phyloP scores from a whole-genome alignment of 2,329 filamentous ascomycete genomes.

The Paracamarosporium sp. region DNA sequence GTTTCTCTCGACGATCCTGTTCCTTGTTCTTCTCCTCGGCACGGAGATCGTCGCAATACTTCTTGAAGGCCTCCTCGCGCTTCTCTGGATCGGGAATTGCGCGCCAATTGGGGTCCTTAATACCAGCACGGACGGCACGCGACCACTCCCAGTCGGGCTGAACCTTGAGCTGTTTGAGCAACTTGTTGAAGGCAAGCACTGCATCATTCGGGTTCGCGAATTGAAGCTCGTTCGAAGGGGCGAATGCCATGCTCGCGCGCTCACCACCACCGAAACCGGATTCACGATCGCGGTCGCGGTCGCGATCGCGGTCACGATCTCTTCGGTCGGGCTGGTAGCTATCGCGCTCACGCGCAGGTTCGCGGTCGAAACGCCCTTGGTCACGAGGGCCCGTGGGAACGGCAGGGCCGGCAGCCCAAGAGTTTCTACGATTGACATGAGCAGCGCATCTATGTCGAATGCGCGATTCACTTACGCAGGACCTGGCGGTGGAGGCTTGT shows the following conservation, averaged over 20 bases:
- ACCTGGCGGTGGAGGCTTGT: constrained; percentile 51
- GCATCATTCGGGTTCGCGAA: constrained; percentile 75
- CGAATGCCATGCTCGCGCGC: constrained; percentile 40
- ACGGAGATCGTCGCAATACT: constrained; percentile 89
- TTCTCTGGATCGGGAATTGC: constrained; percentile 92
- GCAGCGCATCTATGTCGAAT: constrained; percentile 2
- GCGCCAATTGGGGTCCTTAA: constrained; percentile 91
- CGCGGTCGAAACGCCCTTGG: constrained; percentile 37
- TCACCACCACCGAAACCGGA: constrained; percentile 50
- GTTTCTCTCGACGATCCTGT: constrained; percentile 89
- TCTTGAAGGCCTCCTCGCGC: constrained; percentile 89
- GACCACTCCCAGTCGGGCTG: constrained; percentile 94
- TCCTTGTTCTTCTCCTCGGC: constrained; percentile 93
- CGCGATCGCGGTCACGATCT: constrained; percentile 37
- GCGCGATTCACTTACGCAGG: constrained; percentile 52
- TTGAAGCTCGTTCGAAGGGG: constrained; percentile 61
- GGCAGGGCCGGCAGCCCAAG: constrained; percentile 66
- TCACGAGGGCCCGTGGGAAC: constrained; percentile 44
- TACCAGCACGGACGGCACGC: constrained; percentile 82
- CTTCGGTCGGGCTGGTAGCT: constrained; percentile 33
- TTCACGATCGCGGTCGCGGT: constrained; percentile 56
- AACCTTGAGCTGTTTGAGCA: constrained; percentile 83
- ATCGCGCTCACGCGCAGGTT: constrained; percentile 20
- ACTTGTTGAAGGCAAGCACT: constrained; percentile 89
- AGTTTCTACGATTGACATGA: constrained; percentile 43